A percentile compares a stretch with the other conserved stretches of the same genome.
These are phyloP conservation scores for Rhizoctonia solani DNA, from an alignment of 1,284 basidiomycete genomes.

Conservation along the genomic window DNA sequence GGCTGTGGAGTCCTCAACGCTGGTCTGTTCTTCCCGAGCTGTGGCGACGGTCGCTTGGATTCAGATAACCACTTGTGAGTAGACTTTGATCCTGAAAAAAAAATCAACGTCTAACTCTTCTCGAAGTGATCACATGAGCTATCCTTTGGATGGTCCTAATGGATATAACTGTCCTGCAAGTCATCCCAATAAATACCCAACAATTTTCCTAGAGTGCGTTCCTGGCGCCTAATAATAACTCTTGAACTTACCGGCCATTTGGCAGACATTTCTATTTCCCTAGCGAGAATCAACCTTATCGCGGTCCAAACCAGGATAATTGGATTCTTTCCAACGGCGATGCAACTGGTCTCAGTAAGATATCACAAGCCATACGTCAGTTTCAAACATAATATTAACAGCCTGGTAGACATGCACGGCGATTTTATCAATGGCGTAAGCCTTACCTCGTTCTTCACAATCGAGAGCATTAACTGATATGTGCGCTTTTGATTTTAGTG, in stretches of 20 bases:
- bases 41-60: constrained; percentile 28
- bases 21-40: constrained; percentile 24
- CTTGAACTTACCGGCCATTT: not conserved
- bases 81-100: not conserved
- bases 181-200: constrained; percentile 25
- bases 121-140: constrained; percentile 11
- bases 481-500: not conserved
- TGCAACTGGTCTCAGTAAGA: constrained; percentile 2
- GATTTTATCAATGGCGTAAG: constrained; percentile 25
- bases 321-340: constrained; percentile 29
- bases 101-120: not conserved
- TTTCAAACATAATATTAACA: not conserved
- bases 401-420: not conserved
- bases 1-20: constrained; percentile 27
- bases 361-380: too few relatives aligned
- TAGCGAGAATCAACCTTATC: constrained; percentile 1
- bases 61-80: constrained; percentile 28
- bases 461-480: not conserved
- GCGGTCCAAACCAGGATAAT: constrained; percentile 4
- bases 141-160: constrained; percentile 28
- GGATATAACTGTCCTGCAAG: constrained; percentile 26
- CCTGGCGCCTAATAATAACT: not conserved
- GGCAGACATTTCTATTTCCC: constrained; percentile 27
- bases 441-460: not conserved
- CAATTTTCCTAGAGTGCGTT: constrained; percentile 27